Conservation (phyloP, 225 moss, liverwort and hornwort genomes). For the Polytrichum formosum region DNA sequence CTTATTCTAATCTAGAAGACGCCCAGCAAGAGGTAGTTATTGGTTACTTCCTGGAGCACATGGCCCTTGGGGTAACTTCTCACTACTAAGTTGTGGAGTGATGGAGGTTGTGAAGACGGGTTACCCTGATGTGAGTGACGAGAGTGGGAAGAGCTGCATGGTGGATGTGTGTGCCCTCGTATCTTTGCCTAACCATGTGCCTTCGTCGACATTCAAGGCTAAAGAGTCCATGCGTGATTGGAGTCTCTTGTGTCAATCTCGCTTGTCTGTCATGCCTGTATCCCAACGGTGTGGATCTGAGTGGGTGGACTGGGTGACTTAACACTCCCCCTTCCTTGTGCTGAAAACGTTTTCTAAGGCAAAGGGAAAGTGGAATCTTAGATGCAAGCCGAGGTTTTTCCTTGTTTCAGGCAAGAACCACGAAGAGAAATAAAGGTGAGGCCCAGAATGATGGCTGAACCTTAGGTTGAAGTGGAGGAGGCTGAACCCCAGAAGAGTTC, state of each 20-base stretch:
- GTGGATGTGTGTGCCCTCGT: slow-evolving; percentile 76
- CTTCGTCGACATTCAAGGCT: slow-evolving; percentile 51
- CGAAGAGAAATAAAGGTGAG: no score
- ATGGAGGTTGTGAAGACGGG: slow-evolving; percentile 64
- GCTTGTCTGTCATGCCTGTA: slow-evolving; percentile 82
- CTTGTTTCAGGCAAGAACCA: no score
- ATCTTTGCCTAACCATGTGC: slow-evolving; percentile 53
- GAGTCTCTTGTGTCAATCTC: slow-evolving; percentile 73
- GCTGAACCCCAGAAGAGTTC: no score
- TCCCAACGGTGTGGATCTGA: slow-evolving; percentile 55
- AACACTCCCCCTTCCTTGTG: slow-evolving; percentile 18
- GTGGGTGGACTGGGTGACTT: slow-evolving; percentile 70
- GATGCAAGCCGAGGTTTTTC: no score
- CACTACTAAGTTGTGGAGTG: slow-evolving; percentile 8
- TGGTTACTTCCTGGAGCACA: no score
- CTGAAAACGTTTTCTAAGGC: not conserved
- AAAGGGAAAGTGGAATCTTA: no score
- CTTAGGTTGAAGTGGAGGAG: no score
- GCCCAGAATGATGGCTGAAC: no score
- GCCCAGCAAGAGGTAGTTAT: no score
- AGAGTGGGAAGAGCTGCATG: slow-evolving; percentile 64
- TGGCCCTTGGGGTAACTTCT: no score
- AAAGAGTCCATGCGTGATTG: slow-evolving; percentile 55
- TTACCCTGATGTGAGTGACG: slow-evolving; percentile 71
- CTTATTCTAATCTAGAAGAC: no score